These are phyloP conservation scores for Phaeosphaeria sp. DNA, from an alignment of 2,329 filamentous ascomycete genomes.

Conservation along the genomic window DNA sequence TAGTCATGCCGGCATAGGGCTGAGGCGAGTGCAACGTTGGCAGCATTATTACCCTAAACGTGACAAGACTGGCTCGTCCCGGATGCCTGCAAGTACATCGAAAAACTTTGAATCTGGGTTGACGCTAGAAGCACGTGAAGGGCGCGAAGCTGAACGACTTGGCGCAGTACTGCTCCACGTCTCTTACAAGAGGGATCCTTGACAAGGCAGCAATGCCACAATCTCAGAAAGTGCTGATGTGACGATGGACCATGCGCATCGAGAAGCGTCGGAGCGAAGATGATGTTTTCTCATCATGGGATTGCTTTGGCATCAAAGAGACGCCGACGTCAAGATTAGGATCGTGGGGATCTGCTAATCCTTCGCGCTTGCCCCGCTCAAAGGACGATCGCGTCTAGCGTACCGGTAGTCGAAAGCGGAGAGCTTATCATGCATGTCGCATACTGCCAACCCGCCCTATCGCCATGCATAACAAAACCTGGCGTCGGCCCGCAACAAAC, in stretches of 20 bases:
- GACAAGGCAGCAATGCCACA: background rate
- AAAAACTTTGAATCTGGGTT: background rate
- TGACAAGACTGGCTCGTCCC: background rate
- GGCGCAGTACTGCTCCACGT: background rate
- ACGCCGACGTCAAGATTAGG: background rate
- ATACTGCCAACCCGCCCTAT: constrained; percentile 2
- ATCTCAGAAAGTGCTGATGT: background rate
- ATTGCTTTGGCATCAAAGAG: background rate
- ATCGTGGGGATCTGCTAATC: background rate
- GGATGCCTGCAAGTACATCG: background rate
- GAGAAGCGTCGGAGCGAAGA: background rate
- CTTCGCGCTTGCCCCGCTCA: constrained; percentile 9
- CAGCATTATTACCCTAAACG: background rate
- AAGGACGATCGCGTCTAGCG: constrained; percentile 12
- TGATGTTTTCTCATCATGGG: no score
- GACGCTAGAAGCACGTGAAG: background rate
- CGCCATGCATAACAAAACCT: constrained; percentile 5
- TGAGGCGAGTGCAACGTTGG: constrained; percentile 3
- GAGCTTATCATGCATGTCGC: constrained; percentile 13
- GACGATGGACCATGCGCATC: background rate
- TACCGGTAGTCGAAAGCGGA: constrained; percentile 10
- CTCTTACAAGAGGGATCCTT: background rate
- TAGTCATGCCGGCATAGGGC: constrained; percentile 1
- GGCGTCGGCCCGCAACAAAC: background rate
- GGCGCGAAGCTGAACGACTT: background rate